These are phyloP conservation scores for Vitellaria paradoxa DNA, from an alignment of 179 eudicot species.

Conservation along the genomic window DNA sequence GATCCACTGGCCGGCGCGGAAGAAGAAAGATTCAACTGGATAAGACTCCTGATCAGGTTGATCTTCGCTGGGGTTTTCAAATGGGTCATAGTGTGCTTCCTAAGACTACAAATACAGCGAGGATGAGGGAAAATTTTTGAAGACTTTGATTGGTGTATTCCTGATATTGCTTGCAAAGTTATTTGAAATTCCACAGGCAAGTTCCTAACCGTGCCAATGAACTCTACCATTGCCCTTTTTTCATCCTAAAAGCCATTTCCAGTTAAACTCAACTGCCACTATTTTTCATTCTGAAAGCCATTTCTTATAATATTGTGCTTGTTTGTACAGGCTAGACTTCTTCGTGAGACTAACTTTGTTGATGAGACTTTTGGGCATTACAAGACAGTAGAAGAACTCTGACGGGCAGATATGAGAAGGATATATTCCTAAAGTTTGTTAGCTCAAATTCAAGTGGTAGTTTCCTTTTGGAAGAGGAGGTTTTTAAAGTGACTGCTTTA, in stretches of 20 bases:
- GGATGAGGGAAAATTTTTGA: conserved; percentile 60
- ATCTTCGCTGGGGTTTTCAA: conserved; percentile 81
- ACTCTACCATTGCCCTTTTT: not conserved
- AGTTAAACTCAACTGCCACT: not conserved
- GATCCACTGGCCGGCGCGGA: conserved; percentile 77
- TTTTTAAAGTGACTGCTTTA: too few relatives aligned
- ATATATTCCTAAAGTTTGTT: too few relatives aligned
- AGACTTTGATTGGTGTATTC: conserved; percentile 70
- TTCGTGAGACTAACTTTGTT: conserved; percentile 34
- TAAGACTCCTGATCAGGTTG: conserved; percentile 76
- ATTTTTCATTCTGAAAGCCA: not conserved
- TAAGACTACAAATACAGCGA: conserved; percentile 57
- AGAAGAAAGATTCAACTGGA: conserved; percentile 63
- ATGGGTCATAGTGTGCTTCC: conserved; percentile 82
- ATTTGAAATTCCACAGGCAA: conserved; percentile 72
- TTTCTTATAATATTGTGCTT: too few relatives aligned
- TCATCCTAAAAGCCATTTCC: not conserved
- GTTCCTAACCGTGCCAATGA: not conserved
- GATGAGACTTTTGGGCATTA: conserved; percentile 32
- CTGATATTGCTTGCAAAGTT: conserved; percentile 60
- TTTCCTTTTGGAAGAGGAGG: too few relatives aligned
- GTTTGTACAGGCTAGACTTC: conserved; percentile 46
- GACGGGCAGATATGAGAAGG: conserved; percentile 36
- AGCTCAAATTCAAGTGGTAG: too few relatives aligned
- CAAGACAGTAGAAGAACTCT: conserved; percentile 37